Evolutionary conservation across 2,329 filamentous ascomycete species (phyloP).

Genomic region (Aspergillus luchuensis): DNA sequence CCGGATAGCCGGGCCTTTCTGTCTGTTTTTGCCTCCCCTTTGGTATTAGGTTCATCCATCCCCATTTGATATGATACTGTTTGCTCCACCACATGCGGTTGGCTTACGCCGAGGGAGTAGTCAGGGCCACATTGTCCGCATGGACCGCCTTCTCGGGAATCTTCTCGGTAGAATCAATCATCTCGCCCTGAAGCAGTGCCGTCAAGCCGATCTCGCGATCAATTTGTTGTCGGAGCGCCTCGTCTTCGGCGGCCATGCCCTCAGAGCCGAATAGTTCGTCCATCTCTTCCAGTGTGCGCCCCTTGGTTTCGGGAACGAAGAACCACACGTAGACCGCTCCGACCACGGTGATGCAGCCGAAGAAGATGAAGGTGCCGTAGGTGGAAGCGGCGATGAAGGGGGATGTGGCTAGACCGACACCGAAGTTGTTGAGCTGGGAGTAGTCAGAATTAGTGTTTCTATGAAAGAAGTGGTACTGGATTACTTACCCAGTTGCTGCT

Average conservation of each 20-base stretch:
- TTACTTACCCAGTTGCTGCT: constrained; percentile 38
- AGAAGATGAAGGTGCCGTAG: constrained; percentile 72
- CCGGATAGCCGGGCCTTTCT: too few relatives aligned
- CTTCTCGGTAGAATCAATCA: constrained; percentile 15
- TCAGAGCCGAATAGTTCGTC: constrained; percentile 42
- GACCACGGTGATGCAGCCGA: constrained; percentile 52
- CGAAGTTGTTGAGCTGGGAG: constrained; percentile 57
- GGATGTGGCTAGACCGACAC: constrained; percentile 70
- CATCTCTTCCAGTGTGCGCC: constrained; percentile 43
- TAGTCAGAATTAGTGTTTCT: not conserved
- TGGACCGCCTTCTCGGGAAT: constrained; percentile 8
- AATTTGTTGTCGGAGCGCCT: constrained; percentile 29
- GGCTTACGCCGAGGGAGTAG: not conserved
- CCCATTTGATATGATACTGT: not conserved
- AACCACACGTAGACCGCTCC: constrained; percentile 31
- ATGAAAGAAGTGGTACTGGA: not conserved
- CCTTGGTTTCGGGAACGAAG: constrained; percentile 40
- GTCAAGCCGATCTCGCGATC: constrained; percentile 35
- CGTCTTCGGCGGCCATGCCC: constrained; percentile 32
- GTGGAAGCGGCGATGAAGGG: constrained; percentile 65
- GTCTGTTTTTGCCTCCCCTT: too few relatives aligned
- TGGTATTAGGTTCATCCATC: too few relatives aligned
- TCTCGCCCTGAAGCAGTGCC: constrained; percentile 30
- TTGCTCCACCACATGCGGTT: not conserved
- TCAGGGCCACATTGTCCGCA: not conserved